phyloP scores from a whole-genome alignment of 2,329 filamentous ascomycete species.

The Penicillium sp. region DNA sequence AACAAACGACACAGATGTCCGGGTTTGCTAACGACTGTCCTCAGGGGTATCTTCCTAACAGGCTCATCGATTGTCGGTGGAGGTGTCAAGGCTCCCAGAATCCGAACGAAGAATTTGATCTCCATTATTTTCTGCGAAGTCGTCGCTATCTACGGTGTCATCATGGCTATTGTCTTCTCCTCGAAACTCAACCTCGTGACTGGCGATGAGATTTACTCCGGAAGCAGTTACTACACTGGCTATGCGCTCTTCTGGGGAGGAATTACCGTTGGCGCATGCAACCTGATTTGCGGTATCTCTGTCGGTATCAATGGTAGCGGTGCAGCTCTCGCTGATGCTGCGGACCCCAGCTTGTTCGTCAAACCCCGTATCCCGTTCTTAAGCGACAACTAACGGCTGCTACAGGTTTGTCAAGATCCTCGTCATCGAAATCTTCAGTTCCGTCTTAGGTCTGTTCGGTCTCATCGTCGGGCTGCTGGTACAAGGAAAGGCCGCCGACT shows the following conservation, averaged over 20 bases:
- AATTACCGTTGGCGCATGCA: constrained; percentile 92
- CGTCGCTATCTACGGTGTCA: constrained; percentile 99
- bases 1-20: neutral
- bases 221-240: constrained; percentile 88
- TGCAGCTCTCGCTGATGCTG: constrained; percentile 93
- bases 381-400: constrained; percentile 7
- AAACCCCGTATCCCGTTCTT: neutral
- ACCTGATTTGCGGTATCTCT: constrained; percentile 91
- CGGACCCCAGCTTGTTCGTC: constrained; percentile 83
- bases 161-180: constrained; percentile 99
- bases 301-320: constrained; percentile 98
- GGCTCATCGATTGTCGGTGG: constrained; percentile 96
- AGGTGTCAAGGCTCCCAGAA: constrained; percentile 93
- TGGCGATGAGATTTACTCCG: constrained; percentile 70
- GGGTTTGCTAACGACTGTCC: constrained; percentile 15
- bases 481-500: constrained; percentile 80
- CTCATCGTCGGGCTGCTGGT: constrained; percentile 92
- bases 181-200: constrained; percentile 75
- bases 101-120: constrained; percentile 99
- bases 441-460: constrained; percentile 93
- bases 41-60: constrained; percentile 98
- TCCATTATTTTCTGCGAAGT: constrained; percentile 99
- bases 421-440: constrained; percentile 99
- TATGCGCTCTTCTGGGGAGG: constrained; percentile 97
- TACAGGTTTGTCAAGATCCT: constrained; percentile 95